Evolutionary conservation across 2,329 filamentous ascomycete genomes (phyloP).

Genomic region (Stromatinia cepivora): DNA sequence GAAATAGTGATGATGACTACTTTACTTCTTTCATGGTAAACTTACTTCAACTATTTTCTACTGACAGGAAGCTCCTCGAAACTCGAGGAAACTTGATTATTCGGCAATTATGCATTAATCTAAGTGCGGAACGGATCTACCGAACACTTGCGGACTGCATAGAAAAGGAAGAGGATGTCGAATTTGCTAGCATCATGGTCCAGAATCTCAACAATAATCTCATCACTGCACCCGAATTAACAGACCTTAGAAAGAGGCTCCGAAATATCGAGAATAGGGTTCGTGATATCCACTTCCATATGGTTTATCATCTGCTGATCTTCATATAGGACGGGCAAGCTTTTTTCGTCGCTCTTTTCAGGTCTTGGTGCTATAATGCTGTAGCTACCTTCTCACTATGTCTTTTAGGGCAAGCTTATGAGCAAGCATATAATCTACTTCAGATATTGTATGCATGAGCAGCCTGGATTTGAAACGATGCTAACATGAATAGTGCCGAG

Average conservation of each 20-base stretch:
- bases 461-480: not conserved
- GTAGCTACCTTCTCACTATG: slow-evolving; percentile 97
- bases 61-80: slow-evolving; percentile 86
- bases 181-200: slow-evolving; percentile 99
- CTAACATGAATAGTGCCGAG: slow-evolving; percentile 66
- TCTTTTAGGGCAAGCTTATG: slow-evolving; percentile 92
- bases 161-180: slow-evolving; percentile 95
- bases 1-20: slow-evolving; percentile 95
- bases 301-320: slow-evolving; percentile 25
- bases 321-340: slow-evolving; percentile 76
- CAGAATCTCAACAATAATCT: slow-evolving; percentile 99
- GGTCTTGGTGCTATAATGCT: slow-evolving; percentile 97
- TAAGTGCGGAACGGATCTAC: slow-evolving; percentile 94
- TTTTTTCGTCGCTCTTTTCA: slow-evolving; percentile 91
- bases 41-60: slow-evolving; percentile 90
- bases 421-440: slow-evolving; percentile 93
- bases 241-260: slow-evolving; percentile 84
- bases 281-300: slow-evolving; percentile 26
- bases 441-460: slow-evolving; percentile 74
- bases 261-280: slow-evolving; percentile 87
- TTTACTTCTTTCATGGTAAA: slow-evolving; percentile 99
- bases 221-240: slow-evolving; percentile 91
- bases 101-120: slow-evolving; percentile 85
- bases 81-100: slow-evolving; percentile 95
- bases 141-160: slow-evolving; percentile 93